phyloP scores from a whole-genome alignment of 495 filamentous ascomycete genomes.

The Cudoniella acicularis region DNA sequence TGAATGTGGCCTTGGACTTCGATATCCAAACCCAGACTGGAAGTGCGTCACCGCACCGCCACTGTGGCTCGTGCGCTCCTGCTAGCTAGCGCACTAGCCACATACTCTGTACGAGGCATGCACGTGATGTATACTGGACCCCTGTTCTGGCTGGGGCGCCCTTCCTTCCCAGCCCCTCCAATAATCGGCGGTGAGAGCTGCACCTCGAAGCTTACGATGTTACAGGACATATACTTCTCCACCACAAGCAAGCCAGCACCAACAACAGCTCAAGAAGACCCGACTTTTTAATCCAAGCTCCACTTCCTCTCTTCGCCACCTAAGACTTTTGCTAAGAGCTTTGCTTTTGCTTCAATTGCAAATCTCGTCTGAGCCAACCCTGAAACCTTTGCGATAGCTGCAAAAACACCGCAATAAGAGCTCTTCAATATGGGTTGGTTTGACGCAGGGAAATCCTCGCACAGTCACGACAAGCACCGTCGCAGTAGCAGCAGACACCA shows the following conservation, averaged over 20 bases:
- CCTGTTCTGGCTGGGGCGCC: background rate
- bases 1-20: background rate
- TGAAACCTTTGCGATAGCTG: background rate
- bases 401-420: background rate
- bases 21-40: background rate
- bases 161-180: conserved; percentile 12
- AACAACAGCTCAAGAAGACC: background rate
- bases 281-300: background rate
- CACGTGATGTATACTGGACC: background rate
- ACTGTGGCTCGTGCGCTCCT: background rate
- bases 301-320: background rate
- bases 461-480: background rate
- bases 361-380: background rate
- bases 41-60: background rate
- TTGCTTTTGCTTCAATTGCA: background rate
- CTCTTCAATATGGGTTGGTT: conserved; percentile 3
- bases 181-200: conserved; percentile 11
- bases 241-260: background rate
- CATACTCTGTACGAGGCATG: background rate
- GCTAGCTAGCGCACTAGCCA: background rate
- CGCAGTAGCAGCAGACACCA: background rate
- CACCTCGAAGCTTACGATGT: background rate
- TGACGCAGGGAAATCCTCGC: background rate
- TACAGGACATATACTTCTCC: background rate
- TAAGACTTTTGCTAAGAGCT: background rate